A percentile compares a stretch with the other conserved stretches of the same genome.
Conservation (phyloP, 768 basidiomycete genomes). For the Serendipita sp. region DNA sequence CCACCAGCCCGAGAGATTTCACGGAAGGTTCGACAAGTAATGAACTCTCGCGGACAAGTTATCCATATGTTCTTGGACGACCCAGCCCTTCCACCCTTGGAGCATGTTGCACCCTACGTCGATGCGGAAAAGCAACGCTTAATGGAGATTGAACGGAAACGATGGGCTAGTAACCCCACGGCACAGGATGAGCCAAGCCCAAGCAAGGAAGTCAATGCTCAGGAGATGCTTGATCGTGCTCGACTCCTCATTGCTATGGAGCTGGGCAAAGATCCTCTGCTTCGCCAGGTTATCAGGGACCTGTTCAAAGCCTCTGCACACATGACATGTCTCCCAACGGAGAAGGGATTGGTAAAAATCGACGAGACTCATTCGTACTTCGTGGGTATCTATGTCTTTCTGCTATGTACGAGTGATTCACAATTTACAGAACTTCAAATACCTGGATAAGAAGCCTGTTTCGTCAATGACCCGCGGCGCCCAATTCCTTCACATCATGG, state of each 20-base stretch:
- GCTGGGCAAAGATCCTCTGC: conserved; percentile 80
- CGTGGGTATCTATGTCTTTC: conserved; percentile 18
- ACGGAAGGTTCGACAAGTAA: background rate
- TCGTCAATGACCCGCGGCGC: conserved; percentile 49
- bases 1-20: conserved; percentile 7
- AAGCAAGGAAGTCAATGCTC: conserved; percentile 36
- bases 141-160: conserved; percentile 2
- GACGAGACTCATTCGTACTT: conserved; percentile 32
- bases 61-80: conserved; percentile 54
- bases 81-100: conserved; percentile 59
- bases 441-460: conserved; percentile 66
- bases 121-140: conserved; percentile 30
- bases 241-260: conserved; percentile 79
- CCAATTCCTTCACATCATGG: conserved; percentile 82
- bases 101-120: conserved; percentile 74
- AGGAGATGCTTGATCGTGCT: conserved; percentile 57
- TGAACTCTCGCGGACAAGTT: background rate
- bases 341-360: conserved; percentile 46
- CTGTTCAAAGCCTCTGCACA: conserved; percentile 59
- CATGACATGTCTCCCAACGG: conserved; percentile 73
- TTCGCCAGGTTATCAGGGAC: conserved; percentile 63
- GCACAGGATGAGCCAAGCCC: conserved; percentile 22
- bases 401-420: background rate
- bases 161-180: background rate
- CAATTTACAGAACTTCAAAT: conserved; percentile 73